Conservation (phyloP, 352 stramenopile species). For the Plasmopara viticola region DNA sequence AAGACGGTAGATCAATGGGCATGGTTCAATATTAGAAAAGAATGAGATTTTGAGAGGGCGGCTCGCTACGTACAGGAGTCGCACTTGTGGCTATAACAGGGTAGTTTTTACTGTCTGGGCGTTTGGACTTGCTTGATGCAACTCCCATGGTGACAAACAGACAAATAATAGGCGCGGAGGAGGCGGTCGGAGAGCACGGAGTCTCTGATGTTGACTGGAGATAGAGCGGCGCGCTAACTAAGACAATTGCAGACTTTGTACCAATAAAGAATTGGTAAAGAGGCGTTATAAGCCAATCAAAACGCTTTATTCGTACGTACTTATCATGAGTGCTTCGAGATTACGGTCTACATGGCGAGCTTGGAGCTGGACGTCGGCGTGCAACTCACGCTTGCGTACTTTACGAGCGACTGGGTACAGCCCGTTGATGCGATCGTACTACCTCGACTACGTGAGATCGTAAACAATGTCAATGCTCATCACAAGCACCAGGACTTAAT, state of each 20-base stretch:
- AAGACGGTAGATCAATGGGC: background rate
- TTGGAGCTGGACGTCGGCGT: slow-evolving; percentile 12
- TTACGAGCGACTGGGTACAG: slow-evolving; percentile 40
- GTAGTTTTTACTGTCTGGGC: slow-evolving; percentile 23
- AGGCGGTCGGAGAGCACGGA: slow-evolving; percentile 11
- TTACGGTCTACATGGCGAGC: slow-evolving; percentile 15
- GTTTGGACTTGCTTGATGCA: slow-evolving; percentile 32
- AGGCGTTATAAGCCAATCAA: slow-evolving; percentile 2
- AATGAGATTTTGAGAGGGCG: background rate
- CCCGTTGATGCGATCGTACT: slow-evolving; percentile 30
- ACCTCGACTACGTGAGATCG: slow-evolving; percentile 12
- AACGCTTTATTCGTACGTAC: slow-evolving; percentile 5
- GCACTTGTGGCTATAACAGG: slow-evolving; percentile 66
- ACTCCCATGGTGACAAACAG: slow-evolving; percentile 40
- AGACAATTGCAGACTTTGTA: slow-evolving; percentile 6
- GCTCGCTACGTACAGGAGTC: slow-evolving; percentile 34
- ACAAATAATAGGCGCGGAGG: slow-evolving; percentile 8
- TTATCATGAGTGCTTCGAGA: slow-evolving; percentile 12
- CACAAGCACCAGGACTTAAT: slow-evolving; percentile 9
- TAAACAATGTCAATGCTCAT: slow-evolving; percentile 9
- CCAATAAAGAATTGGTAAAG: slow-evolving; percentile 6
- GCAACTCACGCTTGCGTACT: slow-evolving; percentile 37
- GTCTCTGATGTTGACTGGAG: slow-evolving; percentile 24
- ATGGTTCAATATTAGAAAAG: slow-evolving; percentile 1
- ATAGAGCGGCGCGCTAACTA: slow-evolving; percentile 20